Evolutionary conservation across 495 filamentous ascomycete species (phyloP), one percentile per base, ranked within the genome.

Genomic region (Lasiosphaeris hirsuta): DNA sequence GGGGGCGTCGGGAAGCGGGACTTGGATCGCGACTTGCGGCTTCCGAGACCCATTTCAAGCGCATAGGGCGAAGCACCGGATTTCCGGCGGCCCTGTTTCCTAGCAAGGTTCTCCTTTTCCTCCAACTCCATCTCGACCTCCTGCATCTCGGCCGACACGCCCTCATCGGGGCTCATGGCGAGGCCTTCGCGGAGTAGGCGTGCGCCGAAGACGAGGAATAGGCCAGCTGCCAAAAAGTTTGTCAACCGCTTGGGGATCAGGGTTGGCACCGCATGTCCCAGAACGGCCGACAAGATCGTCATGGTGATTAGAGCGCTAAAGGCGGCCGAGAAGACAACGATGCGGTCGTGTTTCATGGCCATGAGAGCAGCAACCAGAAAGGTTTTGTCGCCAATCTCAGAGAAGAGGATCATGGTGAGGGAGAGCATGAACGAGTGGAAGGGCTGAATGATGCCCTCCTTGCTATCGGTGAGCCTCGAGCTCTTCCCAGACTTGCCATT

Each of bases 381-480:
- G 0, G 94, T 98, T 72, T 98, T 98, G 82, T 98, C 94, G 57
- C 94, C 94, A 68, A 98, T 86, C 69, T 98, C 94, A 59, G 94
- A 97, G 63, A 97, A 89, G 53, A 97, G 80, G 59, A 98, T 98
- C 94, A 97, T 97, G 56, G 92, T 90, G 51, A 96, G 84, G 7
- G 94, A 94, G 47, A 97, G 88, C 19, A 92, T 62, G 65, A 94
- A 94, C 9, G 94, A 97, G 71, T 98, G 94, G 52, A 96, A 79
- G 0, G 92, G 89, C 62, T 86, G 88, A 54, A 90, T 88, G 51
- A 92, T 79, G 47, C 86, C 86, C 15, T 84, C 84, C 45, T 72
- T 74, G 17, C 72, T 74, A 14, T 78, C 80, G 14, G 69, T 69
- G 6, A 61, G 62, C 52, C 77, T 63, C 51, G 70, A 33, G 19